Evolutionary conservation across 805 yeast genomes (phyloP), one percentile per base, ranked within the genome.

Genomic region (Candida ficus): DNA sequence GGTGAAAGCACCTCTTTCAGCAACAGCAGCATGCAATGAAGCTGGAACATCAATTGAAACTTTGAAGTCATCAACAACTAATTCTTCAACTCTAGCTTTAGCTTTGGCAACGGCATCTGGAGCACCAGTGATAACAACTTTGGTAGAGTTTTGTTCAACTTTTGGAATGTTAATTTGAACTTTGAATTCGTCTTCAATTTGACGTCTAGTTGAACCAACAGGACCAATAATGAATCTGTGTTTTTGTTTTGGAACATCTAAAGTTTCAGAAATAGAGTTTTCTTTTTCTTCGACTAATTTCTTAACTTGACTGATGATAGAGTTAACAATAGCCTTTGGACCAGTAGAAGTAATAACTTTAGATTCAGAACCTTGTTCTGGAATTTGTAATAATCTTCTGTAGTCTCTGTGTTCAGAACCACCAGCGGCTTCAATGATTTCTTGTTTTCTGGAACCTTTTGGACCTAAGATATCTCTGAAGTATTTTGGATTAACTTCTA

Each of bases 191-290:
- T 74, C 67, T 65, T 88, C 91, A 47, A 88, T 61, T 10, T 75
- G 68, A 50, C 83, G 82, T 63, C 91, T 86, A 43, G 75, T 73
- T 11, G 77, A 55, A 33, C 98, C 97, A 43, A 79, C 78, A 29
- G 88, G 79, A 29, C 98, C 98, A 60, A 91, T 77, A 38, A 91
- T 56, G 9, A 78, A 70, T 52, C 87, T 76, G 53, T 86, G 91
- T 57, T 81, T 83, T 44, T 78, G 83, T 57, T 78, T 77, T 30
- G 93, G 77, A 52, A 91, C 69, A 13, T 70, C 78, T 42, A 73
- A 52, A 29, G 67, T 71, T 48, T 70, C 81, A 29, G 68, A 63
- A 37, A 72, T 65, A 36, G 79, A 64, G 39, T 76, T 77, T 59
- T 87, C 88, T 47, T 76, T 76, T 27, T 75, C 79, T 16, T 66